Percentiles rank a stretch among this genome's conserved stretches.
These are phyloP conservation scores for Alternaria consortialis DNA, from an alignment of 2,329 filamentous ascomycete species.

Conservation along the genomic window DNA sequence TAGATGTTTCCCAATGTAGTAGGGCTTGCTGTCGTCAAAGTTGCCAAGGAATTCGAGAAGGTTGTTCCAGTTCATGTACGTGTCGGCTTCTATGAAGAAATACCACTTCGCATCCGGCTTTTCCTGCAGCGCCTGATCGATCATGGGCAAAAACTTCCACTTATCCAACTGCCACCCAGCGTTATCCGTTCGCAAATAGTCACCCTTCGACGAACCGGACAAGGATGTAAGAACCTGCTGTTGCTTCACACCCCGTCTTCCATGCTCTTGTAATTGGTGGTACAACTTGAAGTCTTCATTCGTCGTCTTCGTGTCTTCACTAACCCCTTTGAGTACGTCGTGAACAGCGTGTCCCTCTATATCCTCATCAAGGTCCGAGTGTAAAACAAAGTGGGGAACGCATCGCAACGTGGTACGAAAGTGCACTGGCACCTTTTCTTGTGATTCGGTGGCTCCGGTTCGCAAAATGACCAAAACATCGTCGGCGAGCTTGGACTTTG, in stretches of 20 bases:
- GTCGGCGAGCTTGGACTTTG: slow-evolving; percentile 51
- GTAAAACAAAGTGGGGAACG: slow-evolving; percentile 64
- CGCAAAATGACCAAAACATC: slow-evolving; percentile 67
- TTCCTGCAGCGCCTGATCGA: slow-evolving; percentile 57
- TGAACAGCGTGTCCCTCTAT: slow-evolving; percentile 60
- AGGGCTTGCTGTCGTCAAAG: slow-evolving; percentile 50
- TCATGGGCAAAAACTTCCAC: slow-evolving; percentile 67
- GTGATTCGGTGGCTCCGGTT: slow-evolving; percentile 67
- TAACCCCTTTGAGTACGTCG: slow-evolving; percentile 57
- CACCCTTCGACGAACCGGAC: slow-evolving; percentile 47
- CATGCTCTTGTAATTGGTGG: slow-evolving; percentile 57
- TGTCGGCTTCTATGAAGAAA: slow-evolving; percentile 52
- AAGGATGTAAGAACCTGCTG: slow-evolving; percentile 42
- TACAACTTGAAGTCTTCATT: slow-evolving; percentile 64
- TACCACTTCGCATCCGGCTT: slow-evolving; percentile 51
- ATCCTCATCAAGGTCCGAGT: slow-evolving; percentile 68
- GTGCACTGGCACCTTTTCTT: slow-evolving; percentile 66
- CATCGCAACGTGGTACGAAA: slow-evolving; percentile 66
- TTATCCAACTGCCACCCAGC: slow-evolving; percentile 65
- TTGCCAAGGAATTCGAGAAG: slow-evolving; percentile 52
- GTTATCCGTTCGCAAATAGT: slow-evolving; percentile 48
- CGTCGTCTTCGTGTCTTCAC: slow-evolving; percentile 45
- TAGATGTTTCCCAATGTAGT: slow-evolving; percentile 56
- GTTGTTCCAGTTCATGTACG: slow-evolving; percentile 50
- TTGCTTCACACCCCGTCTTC: slow-evolving; percentile 53